These are phyloP conservation scores for Phytophthora agathidicida DNA, from an alignment of 352 stramenopile genomes.

Conservation along the genomic window DNA sequence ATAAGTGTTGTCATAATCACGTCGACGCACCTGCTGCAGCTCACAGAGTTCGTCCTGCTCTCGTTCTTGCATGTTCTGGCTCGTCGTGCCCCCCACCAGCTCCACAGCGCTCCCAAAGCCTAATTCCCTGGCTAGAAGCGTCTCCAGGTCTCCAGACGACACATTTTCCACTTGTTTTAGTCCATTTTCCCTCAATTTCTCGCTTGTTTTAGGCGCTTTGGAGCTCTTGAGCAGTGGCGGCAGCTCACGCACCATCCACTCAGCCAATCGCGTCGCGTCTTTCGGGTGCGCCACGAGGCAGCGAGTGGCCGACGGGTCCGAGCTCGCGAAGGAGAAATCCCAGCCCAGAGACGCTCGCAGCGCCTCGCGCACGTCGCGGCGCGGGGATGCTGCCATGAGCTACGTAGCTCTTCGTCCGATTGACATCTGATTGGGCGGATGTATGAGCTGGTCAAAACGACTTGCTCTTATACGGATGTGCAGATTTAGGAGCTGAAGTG, in stretches of 20 bases:
- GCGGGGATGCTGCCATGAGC: constrained; percentile 14
- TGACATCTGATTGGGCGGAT: constrained; percentile 20
- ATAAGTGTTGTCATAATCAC: constrained; percentile 11
- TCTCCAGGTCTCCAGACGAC: constrained; percentile 34
- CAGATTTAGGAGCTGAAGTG: neutral
- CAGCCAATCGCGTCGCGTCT: constrained; percentile 33
- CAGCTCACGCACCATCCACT: constrained; percentile 52
- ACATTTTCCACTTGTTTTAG: constrained; percentile 1
- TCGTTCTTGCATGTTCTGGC: neutral
- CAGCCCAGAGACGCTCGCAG: constrained; percentile 46
- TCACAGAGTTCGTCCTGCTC: constrained; percentile 11
- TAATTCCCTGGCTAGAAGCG: constrained; percentile 50
- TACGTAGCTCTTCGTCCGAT: constrained; percentile 26
- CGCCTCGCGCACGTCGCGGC: constrained; percentile 40
- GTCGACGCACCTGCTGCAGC: constrained; percentile 22
- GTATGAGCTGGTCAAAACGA: neutral
- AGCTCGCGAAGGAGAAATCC: constrained; percentile 58
- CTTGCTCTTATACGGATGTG: constrained; percentile 10
- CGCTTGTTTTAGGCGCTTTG: neutral
- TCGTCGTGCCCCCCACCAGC: neutral
- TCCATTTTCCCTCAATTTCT: neutral
- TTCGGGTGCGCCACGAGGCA: constrained; percentile 53
- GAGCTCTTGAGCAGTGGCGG: constrained; percentile 16
- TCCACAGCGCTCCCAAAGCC: constrained; percentile 9
- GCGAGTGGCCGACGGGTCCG: constrained; percentile 43